Evolutionary conservation across 73 alveolate genomes (phyloP), one percentile per base, ranked within the genome.

Genomic region (Halteria grandinella): DNA sequence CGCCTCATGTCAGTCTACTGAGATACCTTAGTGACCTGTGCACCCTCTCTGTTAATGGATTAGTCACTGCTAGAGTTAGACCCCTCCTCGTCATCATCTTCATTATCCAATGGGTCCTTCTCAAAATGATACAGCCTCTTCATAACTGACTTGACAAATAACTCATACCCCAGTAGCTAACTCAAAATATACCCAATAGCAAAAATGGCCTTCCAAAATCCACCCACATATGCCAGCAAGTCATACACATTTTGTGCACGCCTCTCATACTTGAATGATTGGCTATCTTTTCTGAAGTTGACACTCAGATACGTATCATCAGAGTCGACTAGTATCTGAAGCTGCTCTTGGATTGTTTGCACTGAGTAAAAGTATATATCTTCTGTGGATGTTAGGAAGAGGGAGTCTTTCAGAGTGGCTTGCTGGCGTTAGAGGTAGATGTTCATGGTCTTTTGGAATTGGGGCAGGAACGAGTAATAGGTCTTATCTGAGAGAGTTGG

Each of bases 181-280:
- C 20, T 25, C 23, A 53, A 53, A 25, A 53, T 15, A 53, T 17
- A 53, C 15, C 69, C 69, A 7, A 53, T 53, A 53, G 69, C 69
- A 53, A 53, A 53, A 7, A 53, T 18, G 4, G 69, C 69, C 28
- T 53, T 53, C 69, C 69, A 53, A 53, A 53, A 53, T 3, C 69
- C 69, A 25, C 69, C 69, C 37, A 53, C 25, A 20, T 53, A 53
- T 25, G 69, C 15, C 4, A 53, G 43, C 69, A 18, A 17, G 28
- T 53, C 69, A 20, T 53, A 53, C 6, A 53, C 28, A 20, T 53
- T 53, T 20, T 53, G 17, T 7, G 25, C 37, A 25, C 69, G 23
- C 28, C 69, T 53, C 47, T 53, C 69, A 23, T 53, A 10, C 48
- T 25, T 53, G 25, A 25, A 25, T 25, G 23, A 53, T 5, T 53